Base-by-base conservation (phyloP, 345 rosid genomes). In the Aegle marmelos region DNA sequence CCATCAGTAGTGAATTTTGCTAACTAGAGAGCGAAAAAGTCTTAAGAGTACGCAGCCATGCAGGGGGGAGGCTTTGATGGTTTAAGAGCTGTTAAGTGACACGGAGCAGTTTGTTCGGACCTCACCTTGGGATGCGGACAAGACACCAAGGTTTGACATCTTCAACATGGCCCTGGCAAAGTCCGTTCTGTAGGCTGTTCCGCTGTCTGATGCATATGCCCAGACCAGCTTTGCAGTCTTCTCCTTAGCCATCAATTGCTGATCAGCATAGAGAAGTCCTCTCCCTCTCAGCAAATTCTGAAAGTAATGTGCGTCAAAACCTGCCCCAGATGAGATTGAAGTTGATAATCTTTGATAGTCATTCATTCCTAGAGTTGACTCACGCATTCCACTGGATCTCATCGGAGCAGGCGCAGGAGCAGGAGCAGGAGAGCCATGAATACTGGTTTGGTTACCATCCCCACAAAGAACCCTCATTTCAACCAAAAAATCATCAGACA, bases 91-190 rank as follows among this genome's bases (percentile, higher is more conserved):
- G 22, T 24, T 67, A 33, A 13, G 37, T 50, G 78, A 31, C 37
- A 48, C 45, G 27, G 83, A 73, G 76, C 86, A 77, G 27, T 68
- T 61, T 50, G 17, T 70, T 77, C 83, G 79, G 54, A 83, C 76
- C 60, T 79, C 74, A 24, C 92, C 89, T 68, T 74, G 82, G 45
- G 73, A 70, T 76, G 86, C 85, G 1, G 83, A 76, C 70, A 89
- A 73, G 56, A 78, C 82, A 30, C 69, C 79, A 10, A 79, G 87
- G 78, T 61, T 80, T 7, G 91, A 87, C 86, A 86, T 77, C 83
- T 84, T 89, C 73, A 85, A 63, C 92, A 89, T 89, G 22, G 68
- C 85, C 70, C 85, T 81, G 37, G 89, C 86, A 39, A 87, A 87
- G 61, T 89, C 83, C 68, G 30, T 79, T 79, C 85, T 75, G 31